Evolutionary conservation across 1,284 basidiomycete genomes (phyloP).

Genomic region (Gastroboletus turbinatus): DNA sequence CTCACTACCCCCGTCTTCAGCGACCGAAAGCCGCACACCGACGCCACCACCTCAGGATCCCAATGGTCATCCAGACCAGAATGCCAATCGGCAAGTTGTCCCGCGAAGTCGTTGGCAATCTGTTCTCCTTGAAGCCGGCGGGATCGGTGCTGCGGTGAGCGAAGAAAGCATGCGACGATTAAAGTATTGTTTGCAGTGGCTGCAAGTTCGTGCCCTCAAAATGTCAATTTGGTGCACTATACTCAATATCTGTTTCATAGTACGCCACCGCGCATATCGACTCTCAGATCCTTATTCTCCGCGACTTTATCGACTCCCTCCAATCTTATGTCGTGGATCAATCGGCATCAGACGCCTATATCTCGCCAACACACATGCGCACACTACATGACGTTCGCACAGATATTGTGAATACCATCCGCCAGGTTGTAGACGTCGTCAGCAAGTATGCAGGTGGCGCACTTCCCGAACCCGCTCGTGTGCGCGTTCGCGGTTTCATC

Average conservation of each 20-base stretch:
- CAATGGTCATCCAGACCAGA: slow-evolving; percentile 20
- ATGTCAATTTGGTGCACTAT: slow-evolving; percentile 48
- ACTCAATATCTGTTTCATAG: slow-evolving; percentile 38
- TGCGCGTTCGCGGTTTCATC: slow-evolving; percentile 78
- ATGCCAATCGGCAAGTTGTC: slow-evolving; percentile 45
- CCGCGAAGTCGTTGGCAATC: slow-evolving; percentile 81
- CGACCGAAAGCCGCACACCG: slow-evolving; percentile 17
- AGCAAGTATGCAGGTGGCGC: slow-evolving; percentile 83
- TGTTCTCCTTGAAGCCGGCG: slow-evolving; percentile 85
- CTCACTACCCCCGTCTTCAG: neutral
- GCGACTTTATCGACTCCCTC: slow-evolving; percentile 76
- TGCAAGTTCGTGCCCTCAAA: slow-evolving; percentile 57
- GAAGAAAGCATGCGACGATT: slow-evolving; percentile 88
- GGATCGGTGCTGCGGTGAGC: slow-evolving; percentile 83
- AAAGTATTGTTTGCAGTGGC: slow-evolving; percentile 86
- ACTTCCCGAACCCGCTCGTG: slow-evolving; percentile 81
- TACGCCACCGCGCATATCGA: slow-evolving; percentile 89
- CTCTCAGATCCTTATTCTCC: slow-evolving; percentile 80
- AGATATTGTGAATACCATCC: slow-evolving; percentile 84
- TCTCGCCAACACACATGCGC: slow-evolving; percentile 57
- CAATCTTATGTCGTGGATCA: slow-evolving; percentile 41
- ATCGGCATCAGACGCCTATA: slow-evolving; percentile 33
- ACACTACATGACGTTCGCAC: slow-evolving; percentile 73
- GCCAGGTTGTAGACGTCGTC: slow-evolving; percentile 87
- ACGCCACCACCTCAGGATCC: slow-evolving; percentile 22